Evolutionary conservation across 2,329 filamentous ascomycete genomes (phyloP).

Genomic region (Ophiognomonia clavigignenti-juglandacearum): DNA sequence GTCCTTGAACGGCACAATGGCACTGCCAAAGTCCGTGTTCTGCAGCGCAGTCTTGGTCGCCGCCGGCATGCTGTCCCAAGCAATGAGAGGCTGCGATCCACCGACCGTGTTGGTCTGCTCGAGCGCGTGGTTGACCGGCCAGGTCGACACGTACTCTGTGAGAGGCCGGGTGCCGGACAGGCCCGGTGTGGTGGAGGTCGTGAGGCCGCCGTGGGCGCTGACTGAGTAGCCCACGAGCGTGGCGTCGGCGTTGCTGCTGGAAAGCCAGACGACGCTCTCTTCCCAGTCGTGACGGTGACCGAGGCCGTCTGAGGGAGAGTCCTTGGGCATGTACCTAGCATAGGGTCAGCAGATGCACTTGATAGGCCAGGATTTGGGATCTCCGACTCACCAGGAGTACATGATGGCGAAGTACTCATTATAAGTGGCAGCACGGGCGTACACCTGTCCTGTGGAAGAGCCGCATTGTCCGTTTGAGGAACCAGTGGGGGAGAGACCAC

Average conservation of each 20-base stretch:
- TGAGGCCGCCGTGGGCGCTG: slow-evolving; percentile 32
- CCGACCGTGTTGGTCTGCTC: slow-evolving; percentile 31
- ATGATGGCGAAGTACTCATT: slow-evolving; percentile 31
- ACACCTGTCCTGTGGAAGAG: slow-evolving; percentile 31
- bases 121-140: slow-evolving; percentile 31
- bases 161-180: slow-evolving; percentile 21
- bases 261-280: slow-evolving; percentile 27
- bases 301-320: slow-evolving; percentile 29
- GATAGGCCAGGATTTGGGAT: not conserved
- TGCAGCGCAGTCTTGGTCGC: slow-evolving; percentile 29
- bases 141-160: slow-evolving; percentile 28
- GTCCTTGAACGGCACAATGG: slow-evolving; percentile 10
- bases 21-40: slow-evolving; percentile 32
- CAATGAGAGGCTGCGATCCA: slow-evolving; percentile 32
- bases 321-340: slow-evolving; percentile 39
- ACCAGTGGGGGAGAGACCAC: slow-evolving; percentile 29
- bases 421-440: slow-evolving; percentile 26
- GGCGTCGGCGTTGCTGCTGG: slow-evolving; percentile 22
- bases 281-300: slow-evolving; percentile 38
- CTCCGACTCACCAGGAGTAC: slow-evolving; percentile 28
- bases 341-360: not conserved
- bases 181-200: not conserved
- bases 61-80: slow-evolving; percentile 36
- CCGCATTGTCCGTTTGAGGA: slow-evolving; percentile 25
- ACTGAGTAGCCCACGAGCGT: slow-evolving; percentile 32